phyloP scores from a whole-genome alignment of 2,329 filamentous ascomycete species.

The Neofusicoccum laricinum region DNA sequence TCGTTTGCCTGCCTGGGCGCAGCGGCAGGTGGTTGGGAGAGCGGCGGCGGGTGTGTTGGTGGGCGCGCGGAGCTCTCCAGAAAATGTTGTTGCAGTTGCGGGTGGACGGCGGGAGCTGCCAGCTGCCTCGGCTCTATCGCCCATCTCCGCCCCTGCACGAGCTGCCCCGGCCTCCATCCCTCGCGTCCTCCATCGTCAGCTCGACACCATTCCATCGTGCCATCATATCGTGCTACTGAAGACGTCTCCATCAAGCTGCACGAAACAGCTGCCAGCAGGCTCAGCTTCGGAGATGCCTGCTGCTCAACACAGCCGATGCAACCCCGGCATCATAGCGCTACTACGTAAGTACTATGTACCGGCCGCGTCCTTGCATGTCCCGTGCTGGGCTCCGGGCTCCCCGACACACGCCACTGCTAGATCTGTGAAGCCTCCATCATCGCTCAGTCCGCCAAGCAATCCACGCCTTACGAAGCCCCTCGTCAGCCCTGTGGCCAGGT shows the following conservation, averaged over 20 bases:
- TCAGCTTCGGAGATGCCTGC: not conserved
- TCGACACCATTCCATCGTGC: not conserved
- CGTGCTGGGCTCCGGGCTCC: not conserved
- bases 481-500: not conserved
- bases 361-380: not conserved
- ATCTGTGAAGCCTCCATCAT: not conserved
- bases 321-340: not conserved
- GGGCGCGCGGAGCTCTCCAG: not conserved
- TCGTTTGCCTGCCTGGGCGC: not conserved
- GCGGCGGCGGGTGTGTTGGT: not conserved
- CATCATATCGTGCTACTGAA: too few relatives aligned
- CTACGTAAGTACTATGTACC: not conserved
- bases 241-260: not conserved
- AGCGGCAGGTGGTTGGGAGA: not conserved
- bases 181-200: not conserved
- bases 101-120: not conserved
- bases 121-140: conserved; percentile 1
- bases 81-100: conserved; percentile 1
- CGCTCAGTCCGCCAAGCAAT: not conserved
- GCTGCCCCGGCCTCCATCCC: not conserved
- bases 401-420: not conserved
- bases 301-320: not conserved
- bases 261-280: not conserved
- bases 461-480: not conserved
- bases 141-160: not conserved